These are phyloP conservation scores for Zygotorulaspora sp. DNA, from an alignment of 805 yeast species.

Conservation along the genomic window DNA sequence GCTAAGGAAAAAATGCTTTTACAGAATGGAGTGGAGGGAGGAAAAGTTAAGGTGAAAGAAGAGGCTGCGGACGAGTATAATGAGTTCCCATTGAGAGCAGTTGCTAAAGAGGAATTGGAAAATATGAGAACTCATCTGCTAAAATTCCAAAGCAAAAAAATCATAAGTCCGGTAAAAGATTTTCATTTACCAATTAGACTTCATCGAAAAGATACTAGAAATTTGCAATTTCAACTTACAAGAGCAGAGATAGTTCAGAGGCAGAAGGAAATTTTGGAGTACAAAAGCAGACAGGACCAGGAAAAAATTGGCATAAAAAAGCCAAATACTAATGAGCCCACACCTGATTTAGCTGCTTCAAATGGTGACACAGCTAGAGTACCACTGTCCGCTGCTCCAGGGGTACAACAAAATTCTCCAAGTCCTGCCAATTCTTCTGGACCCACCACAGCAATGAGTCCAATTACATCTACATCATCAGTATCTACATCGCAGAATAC, in stretches of 20 bases:
- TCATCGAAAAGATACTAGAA: conserved; percentile 91
- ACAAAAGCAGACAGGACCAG: conserved; percentile 34
- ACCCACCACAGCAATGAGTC: conserved; percentile 5
- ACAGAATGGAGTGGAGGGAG: conserved; percentile 15
- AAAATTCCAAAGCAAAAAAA: conserved; percentile 69
- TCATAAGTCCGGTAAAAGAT: conserved; percentile 64
- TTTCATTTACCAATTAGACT: conserved; percentile 81
- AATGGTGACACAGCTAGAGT: conserved; percentile 10
- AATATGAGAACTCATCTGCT: conserved; percentile 74
- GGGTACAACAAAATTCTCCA: conserved; percentile 1
- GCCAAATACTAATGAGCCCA: conserved; percentile 11
- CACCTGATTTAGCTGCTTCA: conserved; percentile 17
- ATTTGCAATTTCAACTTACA: conserved; percentile 79
- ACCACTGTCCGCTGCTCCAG: conserved; percentile 5
- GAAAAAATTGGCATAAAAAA: conserved; percentile 28
- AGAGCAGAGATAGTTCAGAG: conserved; percentile 69
- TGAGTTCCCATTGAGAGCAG: conserved; percentile 55
- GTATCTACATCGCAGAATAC: background rate
- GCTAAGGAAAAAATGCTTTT: conserved; percentile 26
- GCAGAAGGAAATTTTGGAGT: conserved; percentile 44
- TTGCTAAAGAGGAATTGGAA: conserved; percentile 64
- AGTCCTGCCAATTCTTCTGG: conserved; percentile 5
- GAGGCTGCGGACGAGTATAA: conserved; percentile 33
- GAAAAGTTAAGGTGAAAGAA: conserved; percentile 17
- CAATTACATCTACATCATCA: conserved; percentile 1